A percentile compares a stretch with the other conserved stretches of the same genome.
Evolutionary conservation across 2,329 filamentous ascomycete species (phyloP).

Genomic region (Podosphaera leucotricha): DNA sequence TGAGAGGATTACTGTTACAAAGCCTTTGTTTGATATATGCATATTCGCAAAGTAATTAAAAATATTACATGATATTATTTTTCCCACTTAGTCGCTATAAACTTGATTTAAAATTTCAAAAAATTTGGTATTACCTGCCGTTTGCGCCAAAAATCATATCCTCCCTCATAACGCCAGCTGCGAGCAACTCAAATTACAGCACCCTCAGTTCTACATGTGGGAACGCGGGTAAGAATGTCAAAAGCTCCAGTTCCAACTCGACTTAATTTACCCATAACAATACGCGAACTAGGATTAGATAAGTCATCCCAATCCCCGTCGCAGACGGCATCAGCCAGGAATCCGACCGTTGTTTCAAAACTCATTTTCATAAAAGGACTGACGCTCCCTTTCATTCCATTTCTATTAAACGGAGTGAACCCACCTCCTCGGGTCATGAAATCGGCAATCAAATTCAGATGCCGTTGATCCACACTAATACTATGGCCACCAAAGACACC

Average conservation of each 20-base stretch:
- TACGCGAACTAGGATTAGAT: constrained; percentile 59
- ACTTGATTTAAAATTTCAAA: background rate
- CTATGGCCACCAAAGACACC: constrained; percentile 76
- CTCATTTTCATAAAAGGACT: constrained; percentile 97
- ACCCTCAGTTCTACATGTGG: constrained; percentile 7
- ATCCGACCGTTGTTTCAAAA: constrained; percentile 90
- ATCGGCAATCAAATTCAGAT: constrained; percentile 87
- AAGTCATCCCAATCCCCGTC: constrained; percentile 82
- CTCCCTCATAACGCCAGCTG: background rate
- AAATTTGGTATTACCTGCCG: background rate
- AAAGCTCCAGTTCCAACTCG: constrained; percentile 78
- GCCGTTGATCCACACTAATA: constrained; percentile 75
- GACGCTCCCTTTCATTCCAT: constrained; percentile 62
- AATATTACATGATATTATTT: background rate
- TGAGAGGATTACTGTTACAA: too few relatives aligned
- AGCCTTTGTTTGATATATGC: too few relatives aligned
- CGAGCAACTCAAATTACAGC: background rate
- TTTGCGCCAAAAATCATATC: background rate
- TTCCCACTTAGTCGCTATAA: background rate
- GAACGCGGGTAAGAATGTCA: constrained; percentile 51
- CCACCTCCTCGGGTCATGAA: constrained; percentile 89
- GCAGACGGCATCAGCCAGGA: constrained; percentile 76
- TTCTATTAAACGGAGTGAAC: constrained; percentile 82
- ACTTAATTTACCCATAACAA: constrained; percentile 67
- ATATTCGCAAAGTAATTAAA: too few relatives aligned